Base-by-base conservation (phyloP, 2,329 filamentous ascomycete genomes). In the Beauveria australis region DNA sequence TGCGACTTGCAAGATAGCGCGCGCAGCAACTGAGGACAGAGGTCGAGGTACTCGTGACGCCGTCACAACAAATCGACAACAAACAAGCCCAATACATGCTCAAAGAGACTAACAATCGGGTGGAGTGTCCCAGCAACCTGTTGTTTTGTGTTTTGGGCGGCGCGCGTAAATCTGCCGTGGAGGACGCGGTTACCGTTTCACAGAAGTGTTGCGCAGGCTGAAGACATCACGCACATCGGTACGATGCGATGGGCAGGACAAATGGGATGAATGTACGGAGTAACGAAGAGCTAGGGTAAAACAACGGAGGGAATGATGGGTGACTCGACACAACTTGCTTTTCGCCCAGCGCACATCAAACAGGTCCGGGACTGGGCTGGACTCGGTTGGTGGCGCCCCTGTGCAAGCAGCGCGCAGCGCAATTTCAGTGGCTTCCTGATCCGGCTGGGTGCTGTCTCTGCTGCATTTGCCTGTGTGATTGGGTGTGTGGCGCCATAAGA, bases 341-440 rank as follows among this genome's bases (percentile, higher is more conserved):
- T 59, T 41, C 44, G 47, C 46, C 14, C 37, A 30, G 56, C 56
- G 47, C 55, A 41, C 46, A 51, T 59, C 56, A 59, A 59, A 59
- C 56, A 52, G 46, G 19, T 24, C 37, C 16, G n/a, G 43, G 41
- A 37, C 24, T 44, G 53, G 41, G 28, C 28, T n/a, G 24, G 41
- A 28, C 24, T 19, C 5, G 48, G 44, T 12, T 46, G 48, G 26
- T 8, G 48, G 37, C 52, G 53, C n/a, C 19, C 40, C 43, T 48
- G 24, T 24, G 46, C 22, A 30, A 26, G 52, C 40, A 43, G 22
- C 26, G 33, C 9, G 12, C 54, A 19, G 54, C 28, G 46, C 56
- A 59, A 59, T 52, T 52, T 59, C 47, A 52, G 47, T 30, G 56
- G 47, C 56, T 52, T 59, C 56, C 56, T 59, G 46, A 49, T 59